Evolutionary conservation across 1,284 basidiomycete species (phyloP), one percentile per base, ranked within the genome.

Genomic region (Ganoderma leucocontextum): DNA sequence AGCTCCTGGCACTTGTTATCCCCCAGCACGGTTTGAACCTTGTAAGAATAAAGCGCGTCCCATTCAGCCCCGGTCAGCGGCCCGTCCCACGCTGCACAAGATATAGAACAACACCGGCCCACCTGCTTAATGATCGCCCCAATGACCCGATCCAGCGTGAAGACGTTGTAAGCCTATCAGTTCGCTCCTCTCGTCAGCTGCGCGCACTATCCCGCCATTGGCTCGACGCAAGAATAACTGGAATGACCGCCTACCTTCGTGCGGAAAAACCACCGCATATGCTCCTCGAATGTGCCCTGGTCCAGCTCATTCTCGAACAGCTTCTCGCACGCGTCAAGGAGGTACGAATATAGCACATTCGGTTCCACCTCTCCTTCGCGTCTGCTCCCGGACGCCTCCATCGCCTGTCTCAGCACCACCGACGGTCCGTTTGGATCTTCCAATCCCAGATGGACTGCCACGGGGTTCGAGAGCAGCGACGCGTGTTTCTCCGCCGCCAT

Each of bases 231-330:
- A 55, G 12, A 19, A 38, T 35, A 57, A 62, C 64, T 33, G 39
- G 33, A n/a, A 53, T n/a, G 5, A 3, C 52, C 44, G 61, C 62
- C 53, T 75, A 96, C 96, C 85, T 96, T 94, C 73, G 92, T 97
- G 41, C 96, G 95, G 83, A 97, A 99, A 87, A 99, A 97, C 89
- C 95, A 95, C 69, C 98, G 85, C 86, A 98, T 91, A 75, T 95
- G 94, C 79, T 99, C 97, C 79, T 99, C 98, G 77, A 96, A 99
- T 22, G 91, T 90, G 38, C 87, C 83, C 76, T 93, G 93, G 80
- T 99, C 97, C 71, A 99, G 86, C 77, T 99, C 96, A 70, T 89
- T 92, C 76, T 96, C 95, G 77, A 99, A 99, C 61, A 98, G 80
- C 83, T 95, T 95, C 81, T 98, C 96, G 78, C 94, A 95, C n/a